Percentiles rank a stretch among this genome's conserved stretches.
These are phyloP conservation scores for Blastobotrys raffinosifermentans DNA, from an alignment of 1,139 yeast species.

Conservation along the genomic window DNA sequence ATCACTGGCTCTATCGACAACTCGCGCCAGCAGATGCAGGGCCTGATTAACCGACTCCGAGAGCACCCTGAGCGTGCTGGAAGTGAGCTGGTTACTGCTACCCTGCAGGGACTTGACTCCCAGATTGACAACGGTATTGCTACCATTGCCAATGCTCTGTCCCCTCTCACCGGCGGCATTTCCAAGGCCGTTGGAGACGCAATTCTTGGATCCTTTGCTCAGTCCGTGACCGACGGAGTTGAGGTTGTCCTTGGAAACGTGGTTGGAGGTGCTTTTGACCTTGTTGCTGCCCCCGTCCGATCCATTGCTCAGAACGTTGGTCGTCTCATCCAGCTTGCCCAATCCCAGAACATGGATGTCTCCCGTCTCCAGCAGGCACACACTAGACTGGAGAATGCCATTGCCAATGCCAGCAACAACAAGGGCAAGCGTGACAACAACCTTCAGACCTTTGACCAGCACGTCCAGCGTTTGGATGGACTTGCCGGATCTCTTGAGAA, in stretches of 20 bases:
- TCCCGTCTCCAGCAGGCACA: neutral
- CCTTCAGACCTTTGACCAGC: neutral
- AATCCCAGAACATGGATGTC: neutral
- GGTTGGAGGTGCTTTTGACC: conserved; percentile 22
- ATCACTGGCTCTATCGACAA: conserved; percentile 10
- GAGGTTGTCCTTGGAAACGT: conserved; percentile 28
- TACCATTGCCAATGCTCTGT: conserved; percentile 20
- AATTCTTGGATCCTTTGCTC: conserved; percentile 29
- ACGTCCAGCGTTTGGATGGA: neutral
- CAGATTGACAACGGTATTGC: conserved; percentile 29
- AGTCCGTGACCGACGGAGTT: conserved; percentile 31
- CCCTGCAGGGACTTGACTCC: conserved; percentile 28
- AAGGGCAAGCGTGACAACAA: neutral
- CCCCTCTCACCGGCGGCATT: conserved; percentile 20
- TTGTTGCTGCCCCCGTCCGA: conserved; percentile 14
- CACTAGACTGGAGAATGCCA: neutral
- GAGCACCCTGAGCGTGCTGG: conserved; percentile 22
- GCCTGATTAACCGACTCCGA: conserved; percentile 20
- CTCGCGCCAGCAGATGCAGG: conserved; percentile 22
- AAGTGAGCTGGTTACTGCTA: conserved; percentile 21
- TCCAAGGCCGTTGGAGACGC: conserved; percentile 23
- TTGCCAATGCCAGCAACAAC: neutral
- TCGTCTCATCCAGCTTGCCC: neutral
- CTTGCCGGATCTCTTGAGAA: neutral
- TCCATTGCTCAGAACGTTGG: neutral